Evolutionary conservation across 2,329 filamentous ascomycete genomes (phyloP), one percentile per base, ranked within the genome.

Genomic region (Aspergillus pseudonomiae): DNA sequence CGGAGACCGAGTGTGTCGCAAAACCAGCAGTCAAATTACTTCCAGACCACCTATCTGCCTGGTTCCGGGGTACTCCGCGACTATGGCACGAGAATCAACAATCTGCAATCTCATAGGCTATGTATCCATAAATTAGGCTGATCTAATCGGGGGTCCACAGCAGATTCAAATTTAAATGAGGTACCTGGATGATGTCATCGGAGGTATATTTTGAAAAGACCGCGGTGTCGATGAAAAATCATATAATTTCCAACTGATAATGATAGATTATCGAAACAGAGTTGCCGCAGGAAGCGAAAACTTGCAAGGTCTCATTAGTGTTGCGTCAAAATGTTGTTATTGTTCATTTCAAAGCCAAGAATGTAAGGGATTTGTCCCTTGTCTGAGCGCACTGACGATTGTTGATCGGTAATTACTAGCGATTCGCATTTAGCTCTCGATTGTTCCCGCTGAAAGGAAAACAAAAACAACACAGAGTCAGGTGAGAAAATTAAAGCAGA

Each of bases 301-400:
- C 21, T 14, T 14, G 45, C 7, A 28, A 50, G 26, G 14, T 32
- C 14, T 30, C 14, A 19, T 50, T 50, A 26, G 46, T 50, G 26
- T 32, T 50, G 3, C 6, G 16, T 50, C 16, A 24, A 24, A 24
- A 19, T 28, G 57, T 57, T 60, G 54, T 59, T 67, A 67, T 52
- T 52, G 10, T n/a, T 52, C 48, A 9, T n/a, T 19, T 32, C 9
- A 30, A 28, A 32, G 28, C 48, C 19, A 32, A 52, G 48, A 32
- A 52, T 52, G 48, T 32, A 52, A 52, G 48, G 48, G 26, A 52
- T 32, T 36, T 52, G 26, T 32, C 28, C 9, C 28, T 52, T 52
- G 48, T 32, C 28, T 52, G 28, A n/a, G 46, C 24, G 16, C 28
- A 52, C 19, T 24, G 9, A 21, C 26, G 19, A 32, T 52, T 32